A percentile compares a stretch with the other conserved stretches of the same genome.
phyloP scores from a whole-genome alignment of 2,329 filamentous ascomycete genomes.

The Pseudocercospora cruenta region DNA sequence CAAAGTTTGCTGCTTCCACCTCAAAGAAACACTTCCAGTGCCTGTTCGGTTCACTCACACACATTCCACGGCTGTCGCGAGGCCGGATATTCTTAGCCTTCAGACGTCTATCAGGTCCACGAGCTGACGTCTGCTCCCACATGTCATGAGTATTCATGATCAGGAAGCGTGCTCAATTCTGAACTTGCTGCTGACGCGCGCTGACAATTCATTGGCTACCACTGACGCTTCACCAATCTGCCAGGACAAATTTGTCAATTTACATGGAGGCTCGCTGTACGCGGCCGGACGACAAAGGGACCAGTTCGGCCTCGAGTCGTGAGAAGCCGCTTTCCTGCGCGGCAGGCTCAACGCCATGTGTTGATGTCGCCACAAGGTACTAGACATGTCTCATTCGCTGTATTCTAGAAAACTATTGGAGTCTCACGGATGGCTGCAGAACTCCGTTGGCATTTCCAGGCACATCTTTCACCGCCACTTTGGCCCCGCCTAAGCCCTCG shows the following conservation, averaged over 20 bases:
- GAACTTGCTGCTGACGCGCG: constrained; percentile 6
- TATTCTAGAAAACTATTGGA: constrained; percentile 35
- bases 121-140: neutral
- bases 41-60: constrained; percentile 9
- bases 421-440: constrained; percentile 34
- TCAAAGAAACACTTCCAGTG: constrained; percentile 16
- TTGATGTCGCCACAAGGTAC: constrained; percentile 23
- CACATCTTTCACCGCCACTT: constrained; percentile 36
- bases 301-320: constrained; percentile 5
- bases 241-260: constrained; percentile 14
- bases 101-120: constrained; percentile 1
- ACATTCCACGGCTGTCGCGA: constrained; percentile 21
- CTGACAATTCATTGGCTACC: constrained; percentile 19
- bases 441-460: constrained; percentile 32
- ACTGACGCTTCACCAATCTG: constrained; percentile 11
- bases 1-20: constrained; percentile 10
- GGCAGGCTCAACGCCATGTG: constrained; percentile 26
- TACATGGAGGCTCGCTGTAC: constrained; percentile 12
- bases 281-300: constrained; percentile 13
- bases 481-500: constrained; percentile 25
- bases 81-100: constrained; percentile 17
- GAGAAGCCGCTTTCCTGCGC: constrained; percentile 21
- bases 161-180: neutral
- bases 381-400: constrained; percentile 33
- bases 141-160: neutral